Evolutionary conservation across 2,329 filamentous ascomycete genomes (phyloP).

Genomic region (Canariomyces notabilis): DNA sequence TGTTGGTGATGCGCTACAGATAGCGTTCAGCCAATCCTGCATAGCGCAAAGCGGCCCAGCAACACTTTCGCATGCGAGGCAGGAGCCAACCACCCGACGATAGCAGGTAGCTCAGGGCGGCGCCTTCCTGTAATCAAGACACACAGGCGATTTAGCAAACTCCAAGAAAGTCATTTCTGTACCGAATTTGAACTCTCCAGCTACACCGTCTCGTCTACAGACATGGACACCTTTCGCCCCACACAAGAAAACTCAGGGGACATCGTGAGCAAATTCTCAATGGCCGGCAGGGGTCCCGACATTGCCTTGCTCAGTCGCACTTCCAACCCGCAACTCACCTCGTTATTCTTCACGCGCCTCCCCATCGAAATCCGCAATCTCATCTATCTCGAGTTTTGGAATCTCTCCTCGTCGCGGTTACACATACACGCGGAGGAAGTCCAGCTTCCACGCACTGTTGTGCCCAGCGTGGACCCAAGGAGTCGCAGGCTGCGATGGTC

Average conservation of each 20-base stretch:
- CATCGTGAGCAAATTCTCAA: background rate
- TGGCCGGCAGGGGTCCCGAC: background rate
- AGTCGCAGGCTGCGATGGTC: conserved; percentile 1
- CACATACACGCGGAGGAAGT: conserved; percentile 16
- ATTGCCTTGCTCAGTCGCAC: conserved; percentile 28
- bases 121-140: too few relatives aligned
- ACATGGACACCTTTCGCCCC: background rate
- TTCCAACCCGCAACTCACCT: conserved; percentile 42
- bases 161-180: too few relatives aligned
- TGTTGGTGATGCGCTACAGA: too few relatives aligned
- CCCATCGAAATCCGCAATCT: conserved; percentile 30
- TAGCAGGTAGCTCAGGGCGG: too few relatives aligned
- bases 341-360: conserved; percentile 27
- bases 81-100: too few relatives aligned
- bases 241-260: background rate
- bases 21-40: too few relatives aligned
- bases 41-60: too few relatives aligned
- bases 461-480: background rate
- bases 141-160: too few relatives aligned
- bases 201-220: background rate
- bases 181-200: too few relatives aligned
- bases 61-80: too few relatives aligned
- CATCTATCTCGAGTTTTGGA: conserved; percentile 29
- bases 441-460: background rate
- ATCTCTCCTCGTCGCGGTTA: conserved; percentile 18